Base-by-base conservation (phyloP, 768 basidiomycete genomes). In the Boletus rubroflammeus region DNA sequence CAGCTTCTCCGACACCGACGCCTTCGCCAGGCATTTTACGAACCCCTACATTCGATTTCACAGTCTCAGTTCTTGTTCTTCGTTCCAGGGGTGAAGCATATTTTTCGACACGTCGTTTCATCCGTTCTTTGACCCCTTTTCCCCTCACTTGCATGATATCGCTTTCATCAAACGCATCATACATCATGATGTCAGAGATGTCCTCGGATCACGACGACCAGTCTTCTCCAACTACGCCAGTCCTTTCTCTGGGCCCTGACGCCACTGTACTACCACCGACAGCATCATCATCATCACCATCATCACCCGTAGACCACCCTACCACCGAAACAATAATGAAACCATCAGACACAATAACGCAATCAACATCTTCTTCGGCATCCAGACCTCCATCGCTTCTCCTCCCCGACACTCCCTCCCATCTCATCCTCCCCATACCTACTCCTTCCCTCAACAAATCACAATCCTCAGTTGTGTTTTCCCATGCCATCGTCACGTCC, bases 381-480 rank as follows among this genome's bases (percentile, higher is more conserved):
- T 65, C 64, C 21, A 40, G 62, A 41, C 64, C 62, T 6, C 25
- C 61, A 5, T 68, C 64, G 15, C 60, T 58, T 55, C 58, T 41
- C 34, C 41, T 55, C n/a, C 31, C 56, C 31, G 64, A 68, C 46
- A 6, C 51, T 7, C 43, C 56, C 17, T 25, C 64, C 13, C 75
- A 72, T 41, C 70, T 75, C 44, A 60, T 79, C n/a, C 75, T 77
- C 17, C 78, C 80, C 28, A 67, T 77, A 47, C 74, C 78, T 19
- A 66, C 72, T 2, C 67, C 66, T 5, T 71, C 72, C 13, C 61
- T 69, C 23, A 72, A 72, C 55, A 73, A 65, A 48, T 74, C 75
- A 5, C 75, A 76, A 48, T 69, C 75, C 19, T 73, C 73, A 0
- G 76, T 83, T 36, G 66, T 76, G 1, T 73, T 81, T 40, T 75